A percentile compares a stretch with the other conserved stretches of the same genome.
Evolutionary conservation across 108 stramenopile species (phyloP).

Genomic region (Fragilaria radians): DNA sequence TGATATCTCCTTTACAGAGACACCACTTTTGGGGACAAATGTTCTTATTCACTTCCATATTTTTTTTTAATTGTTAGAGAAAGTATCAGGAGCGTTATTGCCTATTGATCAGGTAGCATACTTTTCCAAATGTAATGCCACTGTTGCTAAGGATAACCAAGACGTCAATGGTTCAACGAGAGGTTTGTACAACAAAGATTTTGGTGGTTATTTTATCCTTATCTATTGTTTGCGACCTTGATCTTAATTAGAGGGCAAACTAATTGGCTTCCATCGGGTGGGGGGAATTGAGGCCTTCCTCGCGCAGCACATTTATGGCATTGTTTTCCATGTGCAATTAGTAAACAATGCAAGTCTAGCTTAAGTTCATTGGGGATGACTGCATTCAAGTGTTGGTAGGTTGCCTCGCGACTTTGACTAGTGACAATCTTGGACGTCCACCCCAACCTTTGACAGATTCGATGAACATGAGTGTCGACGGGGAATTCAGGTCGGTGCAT

Average conservation of each 20-base stretch:
- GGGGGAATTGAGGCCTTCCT: slow-evolving; percentile 68
- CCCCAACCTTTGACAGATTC: slow-evolving; percentile 47
- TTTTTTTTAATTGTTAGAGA: too few species aligned
- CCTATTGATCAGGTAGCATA: too few species aligned
- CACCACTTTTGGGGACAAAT: too few species aligned
- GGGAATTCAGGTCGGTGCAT: slow-evolving; percentile 68
- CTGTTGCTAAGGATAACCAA: too few species aligned
- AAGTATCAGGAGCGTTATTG: too few species aligned
- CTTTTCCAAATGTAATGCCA: too few species aligned
- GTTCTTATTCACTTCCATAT: too few species aligned
- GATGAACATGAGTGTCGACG: slow-evolving; percentile 73
- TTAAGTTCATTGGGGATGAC: slow-evolving; percentile 45
- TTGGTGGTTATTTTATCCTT: too few species aligned
- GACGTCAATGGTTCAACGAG: too few species aligned
- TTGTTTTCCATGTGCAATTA: slow-evolving; percentile 63
- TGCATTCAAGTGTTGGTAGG: slow-evolving; percentile 62
- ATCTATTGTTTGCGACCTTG: slow-evolving; percentile 7
- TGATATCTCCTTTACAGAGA: too few species aligned
- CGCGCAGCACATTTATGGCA: slow-evolving; percentile 67
- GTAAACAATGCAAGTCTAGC: slow-evolving; percentile 64
- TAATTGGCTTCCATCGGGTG: slow-evolving; percentile 46
- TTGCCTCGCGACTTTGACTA: slow-evolving; percentile 36
- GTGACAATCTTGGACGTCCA: slow-evolving; percentile 46
- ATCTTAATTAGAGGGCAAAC: slow-evolving; percentile 43
- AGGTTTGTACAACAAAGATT: too few species aligned